Base-by-base conservation (phyloP, 495 filamentous ascomycete species). In the Cenococcum geophilum region DNA sequence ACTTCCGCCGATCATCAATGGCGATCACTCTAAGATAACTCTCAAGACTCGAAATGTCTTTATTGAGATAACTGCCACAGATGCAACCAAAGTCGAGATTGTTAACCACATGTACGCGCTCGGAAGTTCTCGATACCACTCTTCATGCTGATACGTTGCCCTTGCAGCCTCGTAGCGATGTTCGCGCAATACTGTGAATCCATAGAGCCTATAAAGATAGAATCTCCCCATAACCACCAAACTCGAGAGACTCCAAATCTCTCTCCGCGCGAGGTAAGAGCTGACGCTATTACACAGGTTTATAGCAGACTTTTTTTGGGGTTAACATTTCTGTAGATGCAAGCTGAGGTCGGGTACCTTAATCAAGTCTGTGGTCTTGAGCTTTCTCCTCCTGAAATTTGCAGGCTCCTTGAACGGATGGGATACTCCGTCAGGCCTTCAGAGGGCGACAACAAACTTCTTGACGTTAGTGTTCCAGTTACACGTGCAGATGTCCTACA, bases 31-130 rank as follows among this genome's bases (percentile, higher is more conserved):
- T 57, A 99, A 97, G 77, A 97, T 99, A 70, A 89, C 82, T 1
- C 76, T 96, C 42, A 77, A 90, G 68, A 97, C 91, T 51, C 89
- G 78, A 66, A 97, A 97, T 73, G 80, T 97, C 70, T 90, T 97
- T 77, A 92, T 99, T 72, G 93, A 99, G 71, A 89, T 95, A 66
- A 99, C 93, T 21, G 93, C 91, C n/a, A 89, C 90, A 21, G 93
- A 99, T 76, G 85, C 87, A 73, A 99, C 93, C 8, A 99, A 99
- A 77, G 82, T 96, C 16, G 92, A 97, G 67, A 89, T 97, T 68
- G 92, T 97, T 54, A 90, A 86, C 78, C 89, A 90, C 65, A 92
- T 96, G 66, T 45, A 18, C 11, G 40, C 11, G 40, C 18, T 14
- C 18, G 11, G 11, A 45, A 10, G 40, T 4, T 14, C 6, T 6